phyloP scores from a whole-genome alignment of 2,329 filamentous ascomycete genomes.

The Penicillium sp. region DNA sequence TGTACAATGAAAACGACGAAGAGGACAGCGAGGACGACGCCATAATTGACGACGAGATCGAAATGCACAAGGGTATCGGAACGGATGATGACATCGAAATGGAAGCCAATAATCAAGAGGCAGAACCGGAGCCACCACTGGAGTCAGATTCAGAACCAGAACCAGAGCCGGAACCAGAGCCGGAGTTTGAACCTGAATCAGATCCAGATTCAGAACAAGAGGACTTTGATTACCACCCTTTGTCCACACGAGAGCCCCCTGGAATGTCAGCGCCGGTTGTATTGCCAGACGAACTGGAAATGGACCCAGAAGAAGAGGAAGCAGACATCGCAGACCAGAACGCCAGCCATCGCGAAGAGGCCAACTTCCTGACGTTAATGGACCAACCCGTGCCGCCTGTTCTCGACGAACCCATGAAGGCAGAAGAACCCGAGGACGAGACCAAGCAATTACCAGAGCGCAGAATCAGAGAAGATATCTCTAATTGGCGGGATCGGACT shows the following conservation, averaged over 20 bases:
- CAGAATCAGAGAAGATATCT: constrained; percentile 37
- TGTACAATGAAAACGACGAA: constrained; percentile 34
- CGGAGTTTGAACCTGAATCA: not conserved
- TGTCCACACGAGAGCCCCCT: not conserved
- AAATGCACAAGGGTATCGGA: not conserved
- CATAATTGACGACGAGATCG: constrained; percentile 11
- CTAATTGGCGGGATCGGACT: constrained; percentile 51
- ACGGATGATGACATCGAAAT: constrained; percentile 7
- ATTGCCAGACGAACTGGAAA: constrained; percentile 16
- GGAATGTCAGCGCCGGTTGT: not conserved
- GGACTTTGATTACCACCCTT: not conserved
- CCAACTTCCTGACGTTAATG: constrained; percentile 47
- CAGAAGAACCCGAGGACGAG: constrained; percentile 20
- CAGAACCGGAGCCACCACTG: not conserved
- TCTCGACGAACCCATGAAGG: constrained; percentile 22
- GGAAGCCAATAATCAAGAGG: not conserved
- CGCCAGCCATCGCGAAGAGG: constrained; percentile 48
- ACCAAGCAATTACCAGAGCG: constrained; percentile 29
- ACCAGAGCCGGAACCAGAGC: not conserved
- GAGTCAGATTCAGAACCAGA: not conserved
- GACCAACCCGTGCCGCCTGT: constrained; percentile 23
- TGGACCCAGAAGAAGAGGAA: constrained; percentile 44
- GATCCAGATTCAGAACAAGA: not conserved
- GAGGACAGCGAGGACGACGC: constrained; percentile 32
- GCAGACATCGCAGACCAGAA: constrained; percentile 51